Percentiles rank a stretch among this genome's conserved stretches.
phyloP scores from a whole-genome alignment of 1,139 yeast species.

The Candida sojae region DNA sequence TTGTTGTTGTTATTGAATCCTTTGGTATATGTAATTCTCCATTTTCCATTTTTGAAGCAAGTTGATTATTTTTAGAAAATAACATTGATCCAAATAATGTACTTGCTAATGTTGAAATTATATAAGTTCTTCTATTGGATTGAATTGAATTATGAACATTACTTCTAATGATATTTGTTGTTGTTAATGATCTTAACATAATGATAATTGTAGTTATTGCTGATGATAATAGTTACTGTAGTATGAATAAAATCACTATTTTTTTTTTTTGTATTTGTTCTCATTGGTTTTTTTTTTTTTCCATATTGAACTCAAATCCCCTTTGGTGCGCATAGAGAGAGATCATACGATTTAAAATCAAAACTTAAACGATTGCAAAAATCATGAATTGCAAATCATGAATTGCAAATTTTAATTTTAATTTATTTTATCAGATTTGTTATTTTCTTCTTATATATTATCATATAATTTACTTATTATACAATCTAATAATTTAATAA shows the following conservation, averaged over 20 bases:
- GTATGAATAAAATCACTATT: background rate
- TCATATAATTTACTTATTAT: constrained; percentile 29
- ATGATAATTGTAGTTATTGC: background rate
- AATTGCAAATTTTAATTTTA: background rate
- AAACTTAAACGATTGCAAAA: background rate
- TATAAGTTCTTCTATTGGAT: constrained; percentile 3
- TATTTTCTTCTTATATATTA: too few species aligned
- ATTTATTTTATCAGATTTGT: too few species aligned
- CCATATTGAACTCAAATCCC: too few species aligned
- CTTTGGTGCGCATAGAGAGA: too few species aligned
- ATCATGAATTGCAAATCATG: too few species aligned
- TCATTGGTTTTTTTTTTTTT: background rate
- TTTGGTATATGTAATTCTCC: constrained; percentile 50
- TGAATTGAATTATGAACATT: background rate
- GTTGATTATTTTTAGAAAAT: constrained; percentile 48
- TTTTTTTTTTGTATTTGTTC: background rate
- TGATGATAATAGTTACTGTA: background rate
- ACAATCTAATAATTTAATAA: constrained; percentile 32
- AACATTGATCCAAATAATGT: constrained; percentile 29
- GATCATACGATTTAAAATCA: background rate
- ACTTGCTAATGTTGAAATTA: constrained; percentile 15
- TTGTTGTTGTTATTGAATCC: constrained; percentile 21
- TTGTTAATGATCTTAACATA: background rate
- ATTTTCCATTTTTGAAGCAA: constrained; percentile 60
- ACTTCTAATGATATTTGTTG: background rate